Evolutionary conservation across 129 eudicot species (phyloP).

Genomic region (Flaveria linearis): DNA sequence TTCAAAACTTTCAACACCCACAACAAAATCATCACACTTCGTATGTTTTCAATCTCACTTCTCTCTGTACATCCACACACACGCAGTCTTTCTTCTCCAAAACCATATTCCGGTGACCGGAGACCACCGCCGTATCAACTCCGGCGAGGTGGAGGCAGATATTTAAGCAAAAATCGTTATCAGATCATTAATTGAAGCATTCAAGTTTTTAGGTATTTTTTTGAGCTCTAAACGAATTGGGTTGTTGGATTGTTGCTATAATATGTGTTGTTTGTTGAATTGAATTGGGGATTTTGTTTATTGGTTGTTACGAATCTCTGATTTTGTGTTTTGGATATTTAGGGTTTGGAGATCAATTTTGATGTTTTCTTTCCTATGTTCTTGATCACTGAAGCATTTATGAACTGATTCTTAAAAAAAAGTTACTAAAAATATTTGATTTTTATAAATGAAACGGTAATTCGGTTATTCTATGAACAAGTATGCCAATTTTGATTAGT

Average conservation of each 20-base stretch:
- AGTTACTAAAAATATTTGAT: no score
- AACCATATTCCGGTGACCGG: slow-evolving; percentile 36
- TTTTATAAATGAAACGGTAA: not conserved
- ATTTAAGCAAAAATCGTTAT: slow-evolving; percentile 23
- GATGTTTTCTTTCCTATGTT: not conserved
- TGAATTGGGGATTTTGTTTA: slow-evolving; percentile 13
- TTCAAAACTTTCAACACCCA: not conserved
- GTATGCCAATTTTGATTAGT: no score
- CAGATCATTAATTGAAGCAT: slow-evolving; percentile 28
- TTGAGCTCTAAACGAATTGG: slow-evolving; percentile 8
- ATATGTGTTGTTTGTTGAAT: not conserved
- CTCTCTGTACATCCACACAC: slow-evolving; percentile 9
- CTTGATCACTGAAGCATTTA: not conserved
- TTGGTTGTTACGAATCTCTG: slow-evolving; percentile 15
- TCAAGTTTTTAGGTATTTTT: slow-evolving; percentile 6
- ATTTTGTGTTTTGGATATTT: slow-evolving; percentile 16
- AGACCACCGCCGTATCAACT: slow-evolving; percentile 28
- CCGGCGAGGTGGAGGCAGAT: slow-evolving; percentile 36
- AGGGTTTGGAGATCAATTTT: not conserved
- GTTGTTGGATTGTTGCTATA: slow-evolving; percentile 10
- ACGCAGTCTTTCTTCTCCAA: slow-evolving; percentile 16
- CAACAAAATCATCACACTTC: no score
- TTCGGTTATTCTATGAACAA: not conserved
- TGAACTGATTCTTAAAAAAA: not conserved
- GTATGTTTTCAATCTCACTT: slow-evolving; percentile 4